Percentiles rank a stretch among this genome's conserved stretches.
Conservation (phyloP, 2,329 filamentous ascomycete genomes). For the Colletotrichum simmondsii region DNA sequence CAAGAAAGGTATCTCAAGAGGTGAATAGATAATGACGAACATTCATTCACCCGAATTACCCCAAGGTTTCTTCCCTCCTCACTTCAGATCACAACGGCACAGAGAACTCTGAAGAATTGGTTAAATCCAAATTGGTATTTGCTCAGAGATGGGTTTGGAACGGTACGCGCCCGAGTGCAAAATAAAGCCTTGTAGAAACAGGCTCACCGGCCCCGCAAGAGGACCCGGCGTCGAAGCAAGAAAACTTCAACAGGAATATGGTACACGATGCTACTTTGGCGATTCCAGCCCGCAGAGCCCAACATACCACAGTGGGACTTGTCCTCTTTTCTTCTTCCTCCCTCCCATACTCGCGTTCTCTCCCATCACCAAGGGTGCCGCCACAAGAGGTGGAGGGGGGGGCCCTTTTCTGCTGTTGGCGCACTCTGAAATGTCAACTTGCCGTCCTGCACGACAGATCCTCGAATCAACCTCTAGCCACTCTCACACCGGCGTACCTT, state of each 20-base stretch:
- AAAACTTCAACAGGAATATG: conserved; percentile 20
- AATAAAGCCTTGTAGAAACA: conserved; percentile 10
- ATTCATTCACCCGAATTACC: no score
- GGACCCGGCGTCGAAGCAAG: conserved; percentile 7
- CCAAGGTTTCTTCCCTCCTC: no score
- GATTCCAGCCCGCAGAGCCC: conserved; percentile 17
- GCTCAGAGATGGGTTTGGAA: conserved; percentile 14
- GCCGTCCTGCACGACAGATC: conserved; percentile 1
- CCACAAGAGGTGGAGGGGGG: no score
- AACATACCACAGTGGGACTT: conserved; percentile 4
- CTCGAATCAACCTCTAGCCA: not conserved
- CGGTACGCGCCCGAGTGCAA: conserved; percentile 10
- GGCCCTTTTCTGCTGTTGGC: not conserved
- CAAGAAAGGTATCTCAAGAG: no score
- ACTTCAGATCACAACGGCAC: not conserved
- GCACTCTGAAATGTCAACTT: conserved; percentile 16
- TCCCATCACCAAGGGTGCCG: not conserved
- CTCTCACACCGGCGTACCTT: not conserved
- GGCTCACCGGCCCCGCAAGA: not conserved
- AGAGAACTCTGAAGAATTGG: not conserved
- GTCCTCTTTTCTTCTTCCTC: conserved; percentile 6
- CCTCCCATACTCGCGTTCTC: not conserved
- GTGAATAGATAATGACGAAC: no score
- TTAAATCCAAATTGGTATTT: conserved; percentile 32
- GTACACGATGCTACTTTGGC: conserved; percentile 23